Evolutionary conservation across 805 yeast species (phyloP).

Genomic region (Hermanozyma aechmeae): DNA sequence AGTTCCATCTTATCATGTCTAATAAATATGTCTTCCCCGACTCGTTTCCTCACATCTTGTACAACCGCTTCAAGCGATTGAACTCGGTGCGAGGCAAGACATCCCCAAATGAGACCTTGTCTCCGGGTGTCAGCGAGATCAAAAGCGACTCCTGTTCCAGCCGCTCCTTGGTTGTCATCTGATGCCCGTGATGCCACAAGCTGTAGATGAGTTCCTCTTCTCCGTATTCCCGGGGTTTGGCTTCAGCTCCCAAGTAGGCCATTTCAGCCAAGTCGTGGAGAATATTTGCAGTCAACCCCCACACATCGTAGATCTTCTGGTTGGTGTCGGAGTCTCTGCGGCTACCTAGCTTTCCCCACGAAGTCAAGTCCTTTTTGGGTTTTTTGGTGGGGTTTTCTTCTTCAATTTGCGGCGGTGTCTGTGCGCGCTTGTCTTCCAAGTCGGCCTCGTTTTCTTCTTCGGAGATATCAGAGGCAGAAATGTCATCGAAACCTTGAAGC

Average conservation of each 20-base stretch:
- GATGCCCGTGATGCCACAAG: slow-evolving; percentile 43
- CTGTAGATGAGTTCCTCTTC: slow-evolving; percentile 61
- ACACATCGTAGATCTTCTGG: slow-evolving; percentile 53
- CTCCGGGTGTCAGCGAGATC: slow-evolving; percentile 18
- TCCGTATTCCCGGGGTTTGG: slow-evolving; percentile 30
- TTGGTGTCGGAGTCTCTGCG: slow-evolving; percentile 28
- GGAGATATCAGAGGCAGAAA: slow-evolving; percentile 46
- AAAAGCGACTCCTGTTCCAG: slow-evolving; percentile 46
- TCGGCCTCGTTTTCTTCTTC: slow-evolving; percentile 18
- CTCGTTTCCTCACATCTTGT: slow-evolving; percentile 15
- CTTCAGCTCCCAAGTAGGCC: slow-evolving; percentile 19
- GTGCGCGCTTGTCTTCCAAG: slow-evolving; percentile 7
- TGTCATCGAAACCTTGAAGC: slow-evolving; percentile 48
- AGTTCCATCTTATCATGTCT: neutral
- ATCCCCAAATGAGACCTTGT: slow-evolving; percentile 26
- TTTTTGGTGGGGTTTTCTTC: slow-evolving; percentile 3
- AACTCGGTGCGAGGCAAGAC: slow-evolving; percentile 37
- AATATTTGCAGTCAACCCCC: slow-evolving; percentile 80
- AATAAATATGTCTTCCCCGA: no score
- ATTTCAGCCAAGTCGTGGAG: slow-evolving; percentile 61
- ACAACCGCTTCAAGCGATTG: slow-evolving; percentile 30
- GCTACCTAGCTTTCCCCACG: slow-evolving; percentile 33
- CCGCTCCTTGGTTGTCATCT: slow-evolving; percentile 40
- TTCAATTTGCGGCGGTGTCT: slow-evolving; percentile 3
- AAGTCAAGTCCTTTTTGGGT: slow-evolving; percentile 9